Evolutionary conservation across 495 filamentous ascomycete species (phyloP), one percentile per base, ranked within the genome.

Genomic region (Platismatia glauca): DNA sequence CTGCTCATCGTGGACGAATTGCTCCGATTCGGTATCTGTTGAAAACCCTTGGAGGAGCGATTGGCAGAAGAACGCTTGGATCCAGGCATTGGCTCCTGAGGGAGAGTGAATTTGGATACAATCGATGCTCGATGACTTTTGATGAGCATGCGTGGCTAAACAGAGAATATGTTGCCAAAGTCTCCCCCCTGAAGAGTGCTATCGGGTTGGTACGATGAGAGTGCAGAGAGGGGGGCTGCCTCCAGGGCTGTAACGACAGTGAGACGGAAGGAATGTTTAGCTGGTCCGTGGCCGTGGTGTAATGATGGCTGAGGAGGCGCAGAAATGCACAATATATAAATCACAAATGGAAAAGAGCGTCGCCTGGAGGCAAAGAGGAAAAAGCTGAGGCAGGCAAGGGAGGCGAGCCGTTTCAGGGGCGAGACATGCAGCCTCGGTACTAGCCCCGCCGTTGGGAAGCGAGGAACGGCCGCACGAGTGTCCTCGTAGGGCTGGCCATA

Each of bases 41-140:
- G 73, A 50, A 82, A 82, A 41, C 77, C 77, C 62, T 79, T 67
- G 48, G 65, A 67, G 3, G 66, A 67, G 33, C 65, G 65, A n/a
- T 64, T 61, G 13, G 48, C 60, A 39, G 62, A 64, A 12, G 66
- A 67, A 31, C 65, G 62, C 27, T 59, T 67, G 20, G 65, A 64
- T 20, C 60, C 66, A 24, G 56, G 60, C 56, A 70, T 66, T 3
- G 65, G n/a, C 59, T 70, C 12, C 31, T 34, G 35, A 15, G 29
- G 39, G 12, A 61, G 35, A 20, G 33, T 39, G 18, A 55, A 50
- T 2, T 20, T 41, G 8, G 38, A 16, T 31, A 38, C 38, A 29
- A 29, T 31, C 37, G 48, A 52, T 16, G 48, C 48, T 29, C 48
- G 24, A 31, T 52, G 48, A 52, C 48, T 52, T 31, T 52, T 52